Conservation (phyloP, 345 rosid genomes). For the Linum trigynum region DNA sequence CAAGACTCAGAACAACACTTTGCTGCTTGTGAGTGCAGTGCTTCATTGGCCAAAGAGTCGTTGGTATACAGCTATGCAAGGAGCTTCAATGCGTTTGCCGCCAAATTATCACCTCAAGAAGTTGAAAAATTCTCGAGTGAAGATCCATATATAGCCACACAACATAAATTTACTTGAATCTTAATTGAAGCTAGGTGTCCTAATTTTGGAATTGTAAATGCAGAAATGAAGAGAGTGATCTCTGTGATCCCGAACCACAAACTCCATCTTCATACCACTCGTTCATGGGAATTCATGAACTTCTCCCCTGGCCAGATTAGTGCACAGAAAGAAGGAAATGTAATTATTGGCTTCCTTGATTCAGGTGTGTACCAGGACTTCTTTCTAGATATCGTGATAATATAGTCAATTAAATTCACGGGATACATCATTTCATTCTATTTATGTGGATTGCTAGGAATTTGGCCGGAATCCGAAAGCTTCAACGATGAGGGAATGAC, state of each 20-base stretch:
- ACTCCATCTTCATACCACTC: constrained; percentile 2
- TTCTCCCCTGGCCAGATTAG: background rate
- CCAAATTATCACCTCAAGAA: constrained; percentile 30
- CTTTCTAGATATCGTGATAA: background rate
- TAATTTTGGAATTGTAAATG: background rate
- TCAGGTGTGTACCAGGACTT: background rate
- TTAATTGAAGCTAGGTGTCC: no score
- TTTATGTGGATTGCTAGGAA: background rate
- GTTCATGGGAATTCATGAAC: constrained; percentile 10
- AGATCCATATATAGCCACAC: background rate
- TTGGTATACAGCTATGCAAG: constrained; percentile 31
- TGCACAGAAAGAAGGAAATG: background rate
- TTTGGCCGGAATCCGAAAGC: constrained; percentile 11
- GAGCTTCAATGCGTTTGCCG: constrained; percentile 38
- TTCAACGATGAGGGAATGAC: constrained; percentile 7
- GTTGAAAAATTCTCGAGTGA: constrained; percentile 29
- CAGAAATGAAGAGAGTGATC: constrained; percentile 4
- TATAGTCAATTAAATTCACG: no score
- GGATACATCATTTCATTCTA: background rate
- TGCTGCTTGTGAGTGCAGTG: constrained; percentile 14
- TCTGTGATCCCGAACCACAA: constrained; percentile 5
- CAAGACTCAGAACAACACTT: background rate
- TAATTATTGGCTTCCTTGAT: constrained; percentile 7
- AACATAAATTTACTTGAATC: no score
- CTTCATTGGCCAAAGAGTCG: constrained; percentile 20